phyloP scores from a whole-genome alignment of 2,329 filamentous ascomycete genomes.

The Fusarium sp. region DNA sequence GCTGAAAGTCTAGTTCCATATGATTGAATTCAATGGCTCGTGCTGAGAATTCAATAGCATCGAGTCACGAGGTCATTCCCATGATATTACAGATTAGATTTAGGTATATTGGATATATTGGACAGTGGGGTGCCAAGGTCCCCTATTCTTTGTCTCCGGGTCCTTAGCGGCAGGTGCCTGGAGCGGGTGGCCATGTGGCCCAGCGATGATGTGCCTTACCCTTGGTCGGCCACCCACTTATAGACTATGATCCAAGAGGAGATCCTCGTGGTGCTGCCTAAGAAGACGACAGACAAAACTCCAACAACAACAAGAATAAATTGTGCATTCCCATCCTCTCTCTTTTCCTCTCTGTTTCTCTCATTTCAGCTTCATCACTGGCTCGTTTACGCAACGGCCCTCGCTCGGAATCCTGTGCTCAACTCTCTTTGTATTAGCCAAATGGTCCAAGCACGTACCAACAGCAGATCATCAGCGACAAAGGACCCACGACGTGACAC shows the following conservation, averaged over 20 bases:
- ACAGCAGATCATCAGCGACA: conserved; percentile 27
- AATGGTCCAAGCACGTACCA: conserved; percentile 33
- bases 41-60: no score
- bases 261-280: no score
- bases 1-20: no score
- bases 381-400: conserved; percentile 11
- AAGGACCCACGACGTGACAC: conserved; percentile 8
- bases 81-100: neutral
- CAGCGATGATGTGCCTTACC: conserved; percentile 9
- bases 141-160: conserved; percentile 9
- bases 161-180: conserved; percentile 28
- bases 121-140: neutral
- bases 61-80: neutral
- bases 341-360: conserved; percentile 1
- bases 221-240: conserved; percentile 18
- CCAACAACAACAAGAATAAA: no score
- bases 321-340: conserved; percentile 4
- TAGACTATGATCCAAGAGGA: neutral
- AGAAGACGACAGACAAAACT: no score
- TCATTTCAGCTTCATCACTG: neutral
- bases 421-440: conserved; percentile 28
- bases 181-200: conserved; percentile 29
- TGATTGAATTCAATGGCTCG: no score
- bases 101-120: neutral
- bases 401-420: conserved; percentile 7